phyloP scores from a whole-genome alignment of 1,284 basidiomycete genomes.

The Nidula niveotomentosa region DNA sequence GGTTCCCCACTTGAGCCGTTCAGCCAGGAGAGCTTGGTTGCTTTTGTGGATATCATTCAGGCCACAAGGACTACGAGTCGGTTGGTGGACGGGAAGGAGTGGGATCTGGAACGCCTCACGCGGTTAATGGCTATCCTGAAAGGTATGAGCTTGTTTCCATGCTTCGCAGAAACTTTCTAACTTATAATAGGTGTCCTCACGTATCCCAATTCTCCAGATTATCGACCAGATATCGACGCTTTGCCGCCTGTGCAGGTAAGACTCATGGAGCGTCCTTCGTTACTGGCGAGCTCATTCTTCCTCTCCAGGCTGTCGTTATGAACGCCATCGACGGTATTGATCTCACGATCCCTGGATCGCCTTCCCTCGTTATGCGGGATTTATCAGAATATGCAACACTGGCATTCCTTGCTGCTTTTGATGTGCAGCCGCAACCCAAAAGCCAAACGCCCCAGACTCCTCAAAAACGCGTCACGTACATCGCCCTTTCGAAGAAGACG shows the following conservation, averaged over 20 bases:
- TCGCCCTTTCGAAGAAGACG: constrained; percentile 83
- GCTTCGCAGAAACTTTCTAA: not conserved
- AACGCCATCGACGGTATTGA: constrained; percentile 71
- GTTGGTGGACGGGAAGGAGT: constrained; percentile 53
- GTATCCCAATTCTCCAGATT: constrained; percentile 83
- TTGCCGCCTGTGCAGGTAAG: constrained; percentile 82
- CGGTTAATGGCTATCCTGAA: constrained; percentile 80
- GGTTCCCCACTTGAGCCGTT: constrained; percentile 45
- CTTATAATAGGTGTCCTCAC: constrained; percentile 63
- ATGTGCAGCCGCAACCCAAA: constrained; percentile 36
- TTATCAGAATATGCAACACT: constrained; percentile 85
- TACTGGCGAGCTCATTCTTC: not conserved
- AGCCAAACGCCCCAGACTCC: constrained; percentile 37
- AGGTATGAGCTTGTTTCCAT: constrained; percentile 39
- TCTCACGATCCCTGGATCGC: constrained; percentile 55
- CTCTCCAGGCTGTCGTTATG: constrained; percentile 62
- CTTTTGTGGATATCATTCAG: constrained; percentile 73
- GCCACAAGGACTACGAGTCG: constrained; percentile 53
- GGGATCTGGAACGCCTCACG: constrained; percentile 61
- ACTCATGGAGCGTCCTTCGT: not conserved
- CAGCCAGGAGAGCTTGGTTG: constrained; percentile 87
- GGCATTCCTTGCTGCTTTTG: constrained; percentile 80
- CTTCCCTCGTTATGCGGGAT: constrained; percentile 78
- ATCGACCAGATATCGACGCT: constrained; percentile 82
- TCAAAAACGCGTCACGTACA: constrained; percentile 78